Percentiles rank a stretch among this genome's conserved stretches.
These are phyloP conservation scores for Chlamydomonas applanata DNA, from an alignment of 139 green algal species.

Conservation along the genomic window DNA sequence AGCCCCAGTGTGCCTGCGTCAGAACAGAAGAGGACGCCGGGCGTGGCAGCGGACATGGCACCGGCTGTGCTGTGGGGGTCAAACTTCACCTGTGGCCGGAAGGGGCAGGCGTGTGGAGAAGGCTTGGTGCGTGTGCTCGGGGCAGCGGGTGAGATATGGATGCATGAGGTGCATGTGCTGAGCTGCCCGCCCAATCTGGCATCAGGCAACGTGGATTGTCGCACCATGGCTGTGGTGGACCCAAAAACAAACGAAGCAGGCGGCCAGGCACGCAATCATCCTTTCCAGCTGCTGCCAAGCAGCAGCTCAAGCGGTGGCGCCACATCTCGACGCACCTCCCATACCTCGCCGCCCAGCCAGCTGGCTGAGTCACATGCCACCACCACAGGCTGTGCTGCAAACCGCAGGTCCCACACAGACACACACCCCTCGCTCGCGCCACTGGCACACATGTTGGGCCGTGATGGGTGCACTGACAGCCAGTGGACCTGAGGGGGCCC, in stretches of 20 bases:
- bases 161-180: too few relatives aligned
- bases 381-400: slow-evolving; percentile 21
- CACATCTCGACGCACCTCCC: slow-evolving; percentile 38
- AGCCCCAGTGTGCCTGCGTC: slow-evolving; percentile 34
- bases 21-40: slow-evolving; percentile 46
- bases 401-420: slow-evolving; percentile 61
- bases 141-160: too few relatives aligned
- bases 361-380: not conserved
- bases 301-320: too few relatives aligned
- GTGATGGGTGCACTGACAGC: slow-evolving; percentile 52
- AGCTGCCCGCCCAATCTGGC: too few relatives aligned
- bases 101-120: too few relatives aligned
- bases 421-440: slow-evolving; percentile 36
- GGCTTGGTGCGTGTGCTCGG: too few relatives aligned
- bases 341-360: slow-evolving; percentile 27
- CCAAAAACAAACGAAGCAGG: not conserved
- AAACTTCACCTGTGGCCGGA: slow-evolving; percentile 38
- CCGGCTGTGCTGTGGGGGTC: slow-evolving; percentile 7
- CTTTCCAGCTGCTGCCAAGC: too few relatives aligned
- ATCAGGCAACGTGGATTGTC: too few relatives aligned
- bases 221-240: too few relatives aligned
- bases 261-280: not conserved
- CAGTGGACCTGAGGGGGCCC: slow-evolving; percentile 26
- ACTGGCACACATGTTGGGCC: slow-evolving; percentile 52
- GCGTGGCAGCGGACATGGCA: not conserved